Percentiles rank a stretch among this genome's conserved stretches.
These are phyloP conservation scores for Colletotrichum lentis DNA, from an alignment of 2,329 filamentous ascomycete species.

Conservation along the genomic window DNA sequence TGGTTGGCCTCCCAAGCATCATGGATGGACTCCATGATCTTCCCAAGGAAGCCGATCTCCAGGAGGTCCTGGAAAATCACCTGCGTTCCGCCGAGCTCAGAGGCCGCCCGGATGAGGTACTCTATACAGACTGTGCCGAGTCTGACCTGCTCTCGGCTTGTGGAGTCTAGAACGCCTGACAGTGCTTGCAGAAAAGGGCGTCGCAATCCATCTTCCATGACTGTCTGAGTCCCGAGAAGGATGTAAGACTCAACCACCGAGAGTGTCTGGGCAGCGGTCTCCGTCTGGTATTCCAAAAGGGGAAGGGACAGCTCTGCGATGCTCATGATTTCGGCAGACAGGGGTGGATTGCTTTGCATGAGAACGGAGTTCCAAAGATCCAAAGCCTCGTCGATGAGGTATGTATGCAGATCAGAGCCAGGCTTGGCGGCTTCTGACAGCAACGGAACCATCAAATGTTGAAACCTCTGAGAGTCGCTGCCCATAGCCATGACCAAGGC, in stretches of 20 bases:
- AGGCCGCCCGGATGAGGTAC: constrained; percentile 69
- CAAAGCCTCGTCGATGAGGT: constrained; percentile 89
- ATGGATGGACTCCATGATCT: constrained; percentile 71
- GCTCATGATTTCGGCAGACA: constrained; percentile 67
- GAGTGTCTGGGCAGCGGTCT: constrained; percentile 68
- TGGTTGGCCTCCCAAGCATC: constrained; percentile 78
- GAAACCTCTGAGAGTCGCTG: constrained; percentile 77
- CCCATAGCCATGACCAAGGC: constrained; percentile 89
- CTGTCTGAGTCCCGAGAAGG: constrained; percentile 72
- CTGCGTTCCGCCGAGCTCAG: constrained; percentile 68
- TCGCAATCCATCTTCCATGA: constrained; percentile 65
- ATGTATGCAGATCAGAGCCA: constrained; percentile 76
- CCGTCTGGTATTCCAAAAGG: constrained; percentile 71
- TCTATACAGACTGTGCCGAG: constrained; percentile 70
- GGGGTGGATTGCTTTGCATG: constrained; percentile 68
- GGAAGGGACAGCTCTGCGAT: constrained; percentile 71
- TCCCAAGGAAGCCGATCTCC: constrained; percentile 67
- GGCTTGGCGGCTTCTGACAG: constrained; percentile 82
- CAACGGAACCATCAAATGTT: constrained; percentile 81
- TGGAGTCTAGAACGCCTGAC: constrained; percentile 59
- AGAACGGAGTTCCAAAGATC: constrained; percentile 87
- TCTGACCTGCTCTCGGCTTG: constrained; percentile 65
- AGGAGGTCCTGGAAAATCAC: constrained; percentile 73
- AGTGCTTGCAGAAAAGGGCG: constrained; percentile 59
- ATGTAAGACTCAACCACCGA: constrained; percentile 76